Evolutionary conservation across 192 early-diverging fungal genomes (phyloP).

Genomic region (Linnemannia hyalina): DNA sequence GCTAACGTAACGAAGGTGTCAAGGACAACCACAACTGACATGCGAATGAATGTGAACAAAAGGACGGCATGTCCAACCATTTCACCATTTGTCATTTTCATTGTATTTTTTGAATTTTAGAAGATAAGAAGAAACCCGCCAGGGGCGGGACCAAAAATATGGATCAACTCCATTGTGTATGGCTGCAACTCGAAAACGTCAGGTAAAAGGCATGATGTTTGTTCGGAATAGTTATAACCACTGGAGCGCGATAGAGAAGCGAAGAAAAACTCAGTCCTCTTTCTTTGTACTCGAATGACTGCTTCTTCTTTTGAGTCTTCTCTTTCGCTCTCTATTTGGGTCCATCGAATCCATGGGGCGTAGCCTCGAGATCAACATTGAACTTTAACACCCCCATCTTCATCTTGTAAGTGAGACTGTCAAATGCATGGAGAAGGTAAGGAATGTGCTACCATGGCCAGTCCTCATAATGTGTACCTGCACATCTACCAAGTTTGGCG

Average conservation of each 20-base stretch:
- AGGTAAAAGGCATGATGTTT: conserved; percentile 58
- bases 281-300: background rate
- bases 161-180: conserved; percentile 31
- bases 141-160: conserved; percentile 20
- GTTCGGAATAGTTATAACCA: conserved; percentile 51
- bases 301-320: background rate
- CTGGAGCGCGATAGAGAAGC: conserved; percentile 28
- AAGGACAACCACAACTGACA: no score
- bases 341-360: background rate
- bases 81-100: background rate
- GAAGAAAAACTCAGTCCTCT: background rate
- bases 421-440: no score
- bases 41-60: no score
- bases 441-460: no score
- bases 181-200: conserved; percentile 55
- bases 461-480: no score
- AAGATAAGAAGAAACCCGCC: conserved; percentile 4
- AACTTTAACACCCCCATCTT: background rate
- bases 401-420: background rate
- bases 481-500: no score
- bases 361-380: background rate
- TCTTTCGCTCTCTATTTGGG: background rate
- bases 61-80: no score
- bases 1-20: no score
- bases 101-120: background rate